Base-by-base conservation (phyloP, 345 rosid genomes). In the Acer campestre region DNA sequence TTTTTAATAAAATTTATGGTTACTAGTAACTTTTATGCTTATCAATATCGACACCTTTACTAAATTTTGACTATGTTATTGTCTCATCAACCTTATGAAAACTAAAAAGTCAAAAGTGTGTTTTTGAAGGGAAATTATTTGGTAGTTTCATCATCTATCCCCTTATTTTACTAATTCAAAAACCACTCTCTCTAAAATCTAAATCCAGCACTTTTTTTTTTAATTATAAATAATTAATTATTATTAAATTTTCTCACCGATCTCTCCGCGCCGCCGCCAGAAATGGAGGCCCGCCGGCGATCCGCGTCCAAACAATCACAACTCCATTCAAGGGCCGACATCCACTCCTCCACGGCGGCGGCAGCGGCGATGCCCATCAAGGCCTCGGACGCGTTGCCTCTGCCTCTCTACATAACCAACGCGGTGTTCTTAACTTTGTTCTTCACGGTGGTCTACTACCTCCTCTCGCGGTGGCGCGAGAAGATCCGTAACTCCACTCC, bases 401-500 rank as follows among this genome's bases (percentile, higher is more conserved):
- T 88, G 14, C 93, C 93, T 0, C 75, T 88, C 18, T 88, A 85
- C 78, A 23, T 89, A 8, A 81, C 88, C n/a, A 91, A 91, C 76
- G 85, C 88, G 44, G 78, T 89, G 35, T 91, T 88, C 87, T 88
- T 91, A 84, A 80, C 88, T 4, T 81, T 88, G 64, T 91, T 91
- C 83, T 91, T 89, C 86, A 83, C 90, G 6, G 90, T 84, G 40
- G 90, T 89, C 5, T 91, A 91, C 72, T 91, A 79, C 70, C 87
- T 91, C 29, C 90, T 91, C 64, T 79, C 86, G 35, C 90, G 93
- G 20, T 91, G 95, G 93, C 83, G 95, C 9, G 93, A 91, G 74
- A 91, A 91, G 93, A 89, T 91, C 82, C 88, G 95, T 17, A 85
- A 77, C 38, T 84, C 88, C 10, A 85, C 90, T 1, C 95, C 95